Evolutionary conservation across 208 protist species (phyloP), one percentile per base, ranked within the genome.

Genomic region (Acanthamoeba culbertsoni): DNA sequence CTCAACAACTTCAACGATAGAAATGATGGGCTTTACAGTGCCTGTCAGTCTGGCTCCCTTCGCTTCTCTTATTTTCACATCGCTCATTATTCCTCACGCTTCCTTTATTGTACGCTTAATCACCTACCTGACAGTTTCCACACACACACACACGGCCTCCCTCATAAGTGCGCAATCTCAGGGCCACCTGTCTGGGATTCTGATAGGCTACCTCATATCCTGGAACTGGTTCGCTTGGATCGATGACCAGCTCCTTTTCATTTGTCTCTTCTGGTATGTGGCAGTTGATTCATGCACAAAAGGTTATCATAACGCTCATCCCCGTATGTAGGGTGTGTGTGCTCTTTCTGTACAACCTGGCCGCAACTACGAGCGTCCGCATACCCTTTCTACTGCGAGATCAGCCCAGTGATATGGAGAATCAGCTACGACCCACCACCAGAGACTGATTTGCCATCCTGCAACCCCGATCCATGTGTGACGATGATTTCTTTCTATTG

Each of bases 161-260:
- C n/a, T n/a, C n/a, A n/a, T n/a, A n/a, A n/a, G n/a, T n/a, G n/a
- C n/a, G n/a, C n/a, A n/a, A n/a, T n/a, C n/a, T 88, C 31, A 88
- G 84, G 84, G 84, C 12, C 84, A 91, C n/a, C 43, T 91, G 14
- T 91, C 84, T 45, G 84, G 84, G 23, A 91, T 91, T 28, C 6
- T 91, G 2, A 91, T 91, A 26, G 84, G 84, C 16, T 91, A 68
- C 48, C 59, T 91, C 33, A 91, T 91, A 28, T 63, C 84, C 7
- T 91, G 84, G 84, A 12, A 53, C 37, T 12, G 14, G 33, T 91
- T 91, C 35, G 23, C 12, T 51, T 91, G 84, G 84, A 68, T 91
- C 28, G 59, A 91, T 53, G 53, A 59, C 12, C 4, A 10, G 2
- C 18, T 68, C 28, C 68, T 91, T 35, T 33, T 91, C 40, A n/a